Evolutionary conservation across 164 flowering plant genomes (phyloP).

Genomic region (Chimonanthus salicifolius): DNA sequence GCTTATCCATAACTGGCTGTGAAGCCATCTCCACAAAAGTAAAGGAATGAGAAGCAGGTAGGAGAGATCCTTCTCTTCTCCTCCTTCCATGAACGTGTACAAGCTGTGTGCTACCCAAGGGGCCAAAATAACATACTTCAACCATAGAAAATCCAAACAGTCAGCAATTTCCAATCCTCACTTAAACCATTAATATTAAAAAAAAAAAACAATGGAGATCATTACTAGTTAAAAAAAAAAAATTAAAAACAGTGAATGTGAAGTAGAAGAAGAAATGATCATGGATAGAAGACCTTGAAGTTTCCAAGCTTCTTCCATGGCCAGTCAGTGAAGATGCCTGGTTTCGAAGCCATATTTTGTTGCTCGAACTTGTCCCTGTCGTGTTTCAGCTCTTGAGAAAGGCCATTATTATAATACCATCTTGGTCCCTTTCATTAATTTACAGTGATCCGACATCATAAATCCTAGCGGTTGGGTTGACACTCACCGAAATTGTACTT

Average conservation of each 20-base stretch:
- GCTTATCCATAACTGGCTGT: slow-evolving; percentile 17
- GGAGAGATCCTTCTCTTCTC: slow-evolving; percentile 6
- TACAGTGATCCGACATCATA: too few species aligned
- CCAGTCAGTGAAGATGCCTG: slow-evolving; percentile 37
- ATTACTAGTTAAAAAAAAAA: neutral
- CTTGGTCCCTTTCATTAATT: too few species aligned
- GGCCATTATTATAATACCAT: too few species aligned
- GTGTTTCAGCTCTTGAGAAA: too few species aligned
- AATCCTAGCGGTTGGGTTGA: too few species aligned
- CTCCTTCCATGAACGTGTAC: slow-evolving; percentile 1
- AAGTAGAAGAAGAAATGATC: neutral
- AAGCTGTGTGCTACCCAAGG: slow-evolving; percentile 8
- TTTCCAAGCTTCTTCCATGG: slow-evolving; percentile 36
- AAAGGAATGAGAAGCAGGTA: slow-evolving; percentile 7
- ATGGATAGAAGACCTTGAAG: slow-evolving; percentile 22
- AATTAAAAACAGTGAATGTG: neutral
- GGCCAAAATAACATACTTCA: slow-evolving; percentile 10
- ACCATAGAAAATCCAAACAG: too few species aligned
- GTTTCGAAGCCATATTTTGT: slow-evolving; percentile 25
- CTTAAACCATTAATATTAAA: neutral
- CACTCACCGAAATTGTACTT: too few species aligned
- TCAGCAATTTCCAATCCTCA: too few species aligned
- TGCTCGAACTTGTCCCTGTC: too few species aligned
- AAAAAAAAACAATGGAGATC: too few species aligned
- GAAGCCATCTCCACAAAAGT: slow-evolving; percentile 10